phyloP scores from a whole-genome alignment of 2,329 filamentous ascomycete genomes.

The Aspergillus calidoustus region DNA sequence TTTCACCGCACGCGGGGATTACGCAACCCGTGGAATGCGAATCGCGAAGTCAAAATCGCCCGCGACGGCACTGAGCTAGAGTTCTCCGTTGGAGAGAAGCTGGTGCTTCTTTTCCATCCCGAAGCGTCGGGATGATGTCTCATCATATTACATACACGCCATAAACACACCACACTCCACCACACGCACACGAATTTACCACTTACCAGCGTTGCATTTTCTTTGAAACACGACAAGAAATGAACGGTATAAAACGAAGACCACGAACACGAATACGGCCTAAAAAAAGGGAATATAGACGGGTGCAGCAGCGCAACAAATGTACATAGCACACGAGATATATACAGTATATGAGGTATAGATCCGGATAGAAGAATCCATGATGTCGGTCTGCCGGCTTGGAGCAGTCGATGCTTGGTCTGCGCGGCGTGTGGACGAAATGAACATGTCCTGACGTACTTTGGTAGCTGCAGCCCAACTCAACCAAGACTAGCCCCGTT shows the following conservation, averaged over 20 bases:
- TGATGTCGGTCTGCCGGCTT: neutral
- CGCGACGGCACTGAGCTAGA: constrained; percentile 93
- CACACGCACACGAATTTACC: neutral
- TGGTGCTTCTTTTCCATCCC: constrained; percentile 79
- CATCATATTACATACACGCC: neutral
- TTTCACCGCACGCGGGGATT: constrained; percentile 88
- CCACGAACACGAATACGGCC: constrained; percentile 11
- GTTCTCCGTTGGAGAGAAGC: constrained; percentile 73
- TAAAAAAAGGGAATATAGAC: constrained; percentile 1
- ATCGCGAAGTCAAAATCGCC: constrained; percentile 94
- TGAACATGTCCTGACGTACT: neutral
- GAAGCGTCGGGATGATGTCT: constrained; percentile 22
- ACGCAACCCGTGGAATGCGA: constrained; percentile 92
- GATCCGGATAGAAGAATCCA: constrained; percentile 1
- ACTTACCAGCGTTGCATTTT: neutral
- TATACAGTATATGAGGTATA: constrained; percentile 16
- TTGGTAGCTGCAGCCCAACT: constrained; percentile 2
- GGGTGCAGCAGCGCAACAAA: neutral
- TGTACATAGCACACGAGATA: constrained; percentile 10
- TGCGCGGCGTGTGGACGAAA: neutral
- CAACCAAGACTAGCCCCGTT: constrained; percentile 21
- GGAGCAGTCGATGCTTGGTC: neutral
- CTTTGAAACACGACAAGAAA: constrained; percentile 11
- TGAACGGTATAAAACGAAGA: constrained; percentile 11
- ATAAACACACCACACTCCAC: neutral